Base-by-base conservation (phyloP, 257 asterid genomes). In the Solanum raphanifolium region DNA sequence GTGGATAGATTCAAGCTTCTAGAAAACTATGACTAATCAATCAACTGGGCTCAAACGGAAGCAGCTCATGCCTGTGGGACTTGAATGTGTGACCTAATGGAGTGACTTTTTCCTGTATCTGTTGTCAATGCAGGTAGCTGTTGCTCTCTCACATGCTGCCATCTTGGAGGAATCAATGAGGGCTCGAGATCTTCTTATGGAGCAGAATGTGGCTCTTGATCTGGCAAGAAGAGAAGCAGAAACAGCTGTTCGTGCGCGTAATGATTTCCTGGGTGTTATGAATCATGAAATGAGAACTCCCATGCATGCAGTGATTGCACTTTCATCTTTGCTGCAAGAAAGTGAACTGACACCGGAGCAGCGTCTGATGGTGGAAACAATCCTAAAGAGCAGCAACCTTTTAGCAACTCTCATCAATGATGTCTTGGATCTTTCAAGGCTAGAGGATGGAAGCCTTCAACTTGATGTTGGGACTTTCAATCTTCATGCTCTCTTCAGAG, bases 261-360 rank as follows among this genome's bases (percentile, higher is more conserved):
- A 97, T 38, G 99, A 97, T 92, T 97, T 97, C 93, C 90, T 97
- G 92, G 98, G 98, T 9, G 99, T 97, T 69, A 96, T 97, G 99
- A 97, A 97, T 91, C 99, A 97, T 89, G 99, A 97, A 87, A 97
- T 97, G 99, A 92, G 99, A 89, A 97, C 99, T 68, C 99, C 99
- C 11, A 95, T 97, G 98, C 99, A 97, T 91, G 98, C 99, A 41
- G 93, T 96, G 87, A 94, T 94, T 83, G 98, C 99, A 52, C 98
- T 97, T 83, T 96, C 98, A 9, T 95, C 99, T 79, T 92, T 97
- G 86, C 87, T 97, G 83, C 98, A 93, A 91, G 99, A 97, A 90
- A 96, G 98, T 12, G 95, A 94, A 87, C 89, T 97, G 87, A 92
- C 95, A 34, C 98, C 98, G 16, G 99, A 97, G 95, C 99, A 97